Base-by-base conservation (phyloP, 148 eudicot genomes). In the Dysphania ambrosioides region DNA sequence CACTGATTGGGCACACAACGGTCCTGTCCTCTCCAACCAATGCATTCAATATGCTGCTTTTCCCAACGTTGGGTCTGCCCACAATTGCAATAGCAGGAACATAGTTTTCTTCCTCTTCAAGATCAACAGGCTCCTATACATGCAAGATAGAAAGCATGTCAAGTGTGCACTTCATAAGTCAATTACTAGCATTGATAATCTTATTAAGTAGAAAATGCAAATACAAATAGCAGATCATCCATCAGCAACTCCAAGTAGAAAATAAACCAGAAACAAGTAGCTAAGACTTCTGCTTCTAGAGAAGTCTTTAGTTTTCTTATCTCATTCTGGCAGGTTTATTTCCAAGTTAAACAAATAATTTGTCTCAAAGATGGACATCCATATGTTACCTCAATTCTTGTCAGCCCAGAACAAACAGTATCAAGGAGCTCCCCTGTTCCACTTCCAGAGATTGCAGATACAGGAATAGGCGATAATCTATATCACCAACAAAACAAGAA, bases 401-500 rank as follows among this genome's bases (percentile, higher is more conserved):
- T 62, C 65, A 95, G 85, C 66, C 95, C 91, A 53, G 89, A 83
- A 75, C 99, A 95, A 81, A 95, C 87, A 51, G 85, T 87, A 87
- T 92, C 93, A 77, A 95, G 97, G 74, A 95, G 97, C 80, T 88
- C 96, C 82, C 99, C 99, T 61, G 99, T 95, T 82, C 99, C 99
- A 80, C 92, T 88, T 65, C 97, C 99, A 77, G 97, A 87, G 68
- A 94, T 79, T 69, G 99, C 97, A 79, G 99, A 95, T 79, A 95
- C 83, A 63, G 97, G 92, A 83, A 88, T 76, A 35, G 97, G 99
- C 24, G 91, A 72, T 71, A 82, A 87, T 87, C 98, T 94, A n/a
- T n/a, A 67, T 44, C 73, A 63, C 7, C 61, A 80, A 79, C 64
- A 32, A 26, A 66, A 57, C 36, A 71, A 56, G 42, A 36, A n/a